Evolutionary conservation across 305 asterid genomes (phyloP), one percentile per base, ranked within the genome.

Genomic region (Solanum aculeatissimum): DNA sequence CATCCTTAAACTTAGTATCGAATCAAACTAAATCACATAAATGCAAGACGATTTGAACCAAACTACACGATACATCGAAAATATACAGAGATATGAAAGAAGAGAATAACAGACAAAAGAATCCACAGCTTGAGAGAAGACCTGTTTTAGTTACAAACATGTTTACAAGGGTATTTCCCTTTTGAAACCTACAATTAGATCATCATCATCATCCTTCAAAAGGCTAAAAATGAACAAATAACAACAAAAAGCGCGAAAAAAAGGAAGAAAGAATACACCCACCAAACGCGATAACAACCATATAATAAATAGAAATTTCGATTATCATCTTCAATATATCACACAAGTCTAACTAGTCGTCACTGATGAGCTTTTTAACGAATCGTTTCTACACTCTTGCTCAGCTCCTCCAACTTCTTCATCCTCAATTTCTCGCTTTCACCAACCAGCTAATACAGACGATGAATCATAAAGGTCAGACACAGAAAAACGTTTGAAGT

Each of bases 381-480:
- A 27, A 75, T 49, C 5, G 66, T 63, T 84, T 87, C 90, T 49
- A 87, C 79, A 79, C 80, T 87, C 88, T 87, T 87, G 90, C 88
- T 87, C 57, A 87, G 71, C 71, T 87, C 90, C 60, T 87, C 90
- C 88, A 87, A 29, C 74, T 83, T 85, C 88, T 87, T 87, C 88
- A 87, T 77, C 62, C 90, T 85, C 83, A 80, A 3, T 66, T 83
- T 87, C 83, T 87, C 90, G 9, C 90, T 87, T 79, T 87, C 90
- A 1, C 82, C 71, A 38, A 87, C 90, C 85, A 87, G 53, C 89
- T 86, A 81, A 57, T 21, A 84, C 29, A 45, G 7, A 53, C 29
- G 38, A 82, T 35, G 45, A 25, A 19, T 43, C 10, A 74, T 14
- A 68, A 75, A 11, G 3, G n/a, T 29, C 66, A 83, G 45, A 77